Evolutionary conservation across 495 filamentous ascomycete genomes (phyloP), one percentile per base, ranked within the genome.

Genomic region (Hyaloscypha finlandica): DNA sequence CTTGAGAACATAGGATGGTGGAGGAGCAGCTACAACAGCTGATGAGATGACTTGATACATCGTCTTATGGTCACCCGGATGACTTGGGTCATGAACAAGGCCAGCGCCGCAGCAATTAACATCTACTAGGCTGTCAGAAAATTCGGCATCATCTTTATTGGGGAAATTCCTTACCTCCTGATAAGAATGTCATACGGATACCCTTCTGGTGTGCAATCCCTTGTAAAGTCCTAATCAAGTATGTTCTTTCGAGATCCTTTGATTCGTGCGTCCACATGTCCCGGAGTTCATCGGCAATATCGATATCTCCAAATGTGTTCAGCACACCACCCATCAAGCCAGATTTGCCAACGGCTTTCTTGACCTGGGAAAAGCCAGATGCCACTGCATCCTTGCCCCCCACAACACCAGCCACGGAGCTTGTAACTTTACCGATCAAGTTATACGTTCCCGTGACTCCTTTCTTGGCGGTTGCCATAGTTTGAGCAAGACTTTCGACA

Each of bases 241-340:
- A 99, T 32, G 95, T 99, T 63, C 95, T 86, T 77, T 99, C 95
- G 59, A 99, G 87, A 69, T 99, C 95, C 85, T 99, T 99, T 31
- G 89, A 92, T 61, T 98, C 94, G 75, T 99, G 95, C 20, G 96
- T 99, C 95, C 95, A 99, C 81, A 95, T 89, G 75, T 99, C 96
- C 69, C 93, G 86, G 37, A 99, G 78, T 76, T 97, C 96, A 77
- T 99, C 95, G 61, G 93, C 86, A 25, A 98, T 85, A 75, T 97
- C 95, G 59, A 99, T 89, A 60, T 99, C 95, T n/a, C 95, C 95
- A 73, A 99, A 99, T 30, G 96, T 92, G 77, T 92, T 97, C 32
- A 99, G 81, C 56, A 97, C 91, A 11, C 90, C 88, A 54, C 93
- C 92, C 95, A 99, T 98, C 32, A 99, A 81, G 0, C 95, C 95